Evolutionary conservation across 1,284 basidiomycete species (phyloP), one percentile per base, ranked within the genome.

Genomic region (Cryptococcus sp.): DNA sequence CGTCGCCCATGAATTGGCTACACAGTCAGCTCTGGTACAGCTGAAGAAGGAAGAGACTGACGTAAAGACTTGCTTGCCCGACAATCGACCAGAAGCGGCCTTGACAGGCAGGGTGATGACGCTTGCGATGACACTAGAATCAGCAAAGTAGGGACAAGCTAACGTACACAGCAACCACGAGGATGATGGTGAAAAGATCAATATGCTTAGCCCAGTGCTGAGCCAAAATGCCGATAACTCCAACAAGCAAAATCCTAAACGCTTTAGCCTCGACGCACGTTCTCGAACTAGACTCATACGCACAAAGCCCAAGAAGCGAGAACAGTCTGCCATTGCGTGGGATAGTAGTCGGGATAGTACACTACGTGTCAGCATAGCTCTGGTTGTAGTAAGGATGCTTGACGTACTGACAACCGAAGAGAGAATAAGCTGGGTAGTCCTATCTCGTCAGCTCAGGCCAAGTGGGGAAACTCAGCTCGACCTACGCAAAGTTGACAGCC

Each of bases 341-440:
- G 57, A 22, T 58, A 52, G 48, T 58, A 66, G 36, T 61, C 61
- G 22, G 58, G 58, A 50, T 60, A 47, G 46, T 48, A 60, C 25
- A 60, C 57, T 59, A 21, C n/a, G 22, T 4, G 47, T 49, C 12
- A 49, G 47, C 24, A 14, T 16, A 4, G 22, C 32, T 11, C 23
- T 28, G 4, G 21, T 12, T 11, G 1, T 18, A 16, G 16, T 7
- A 52, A n/a, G n/a, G n/a, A n/a, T n/a, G n/a, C n/a, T n/a, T n/a
- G n/a, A n/a, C 58, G 39, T 35, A 60, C 58, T 23, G 48, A 51
- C 57, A 23, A 59, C 55, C 16, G 59, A 53, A 7, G 57, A 50
- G 7, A 74, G 62, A 51, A 75, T 74, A n/a, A 75, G 56, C 45
- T 74, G 73, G 4, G 73, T 63, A 3, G 72, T 72, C 1, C 71